Evolutionary conservation across 176 grass and related monocot genomes (phyloP).

Genomic region (Hyparrhenia diplandra): DNA sequence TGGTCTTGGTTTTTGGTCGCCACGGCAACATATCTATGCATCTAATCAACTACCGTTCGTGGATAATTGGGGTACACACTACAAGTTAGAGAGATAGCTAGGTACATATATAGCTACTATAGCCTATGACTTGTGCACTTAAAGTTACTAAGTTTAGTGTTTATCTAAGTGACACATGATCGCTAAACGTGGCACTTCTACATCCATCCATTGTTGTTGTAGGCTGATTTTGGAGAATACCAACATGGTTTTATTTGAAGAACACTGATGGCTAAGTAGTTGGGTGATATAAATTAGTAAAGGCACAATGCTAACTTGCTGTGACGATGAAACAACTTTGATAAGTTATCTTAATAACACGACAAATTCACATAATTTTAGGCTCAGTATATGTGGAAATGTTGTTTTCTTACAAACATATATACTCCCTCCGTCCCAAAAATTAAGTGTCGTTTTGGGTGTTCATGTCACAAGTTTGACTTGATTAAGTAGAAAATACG

Average conservation of each 20-base stretch:
- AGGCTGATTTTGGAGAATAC: neutral
- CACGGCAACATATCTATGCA: neutral
- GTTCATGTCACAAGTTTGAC: no score
- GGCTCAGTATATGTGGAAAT: no score
- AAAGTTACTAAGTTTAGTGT: neutral
- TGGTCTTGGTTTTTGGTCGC: neutral
- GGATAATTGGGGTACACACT: conserved; percentile 17
- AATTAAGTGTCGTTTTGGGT: no score
- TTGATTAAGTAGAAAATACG: no score
- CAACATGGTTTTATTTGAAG: neutral
- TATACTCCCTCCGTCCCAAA: no score
- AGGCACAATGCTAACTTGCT: no score
- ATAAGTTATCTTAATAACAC: no score
- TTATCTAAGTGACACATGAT: conserved; percentile 4
- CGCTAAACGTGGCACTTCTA: conserved; percentile 21
- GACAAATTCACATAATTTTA: no score
- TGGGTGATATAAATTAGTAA: no score
- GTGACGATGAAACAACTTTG: no score
- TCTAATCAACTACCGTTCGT: neutral
- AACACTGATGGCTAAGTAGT: no score
- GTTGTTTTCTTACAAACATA: no score
- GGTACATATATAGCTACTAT: neutral
- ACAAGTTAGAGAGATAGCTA: neutral
- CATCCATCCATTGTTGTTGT: neutral
- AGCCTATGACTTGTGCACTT: neutral